Evolutionary conservation across 306 rosid genomes (phyloP).

Genomic region (Quercus suber): DNA sequence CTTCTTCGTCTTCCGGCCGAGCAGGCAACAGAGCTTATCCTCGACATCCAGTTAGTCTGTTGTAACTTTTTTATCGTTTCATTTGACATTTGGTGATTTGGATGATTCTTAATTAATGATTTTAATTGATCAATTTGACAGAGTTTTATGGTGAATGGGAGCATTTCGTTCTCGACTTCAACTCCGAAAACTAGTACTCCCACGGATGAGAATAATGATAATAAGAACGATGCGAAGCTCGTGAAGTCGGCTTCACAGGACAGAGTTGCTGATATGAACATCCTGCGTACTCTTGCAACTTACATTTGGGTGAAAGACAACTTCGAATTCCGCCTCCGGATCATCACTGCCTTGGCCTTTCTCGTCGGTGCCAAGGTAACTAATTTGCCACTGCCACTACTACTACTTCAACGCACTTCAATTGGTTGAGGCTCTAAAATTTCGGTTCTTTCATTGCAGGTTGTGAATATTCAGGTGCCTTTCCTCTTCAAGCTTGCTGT

Average conservation of each 20-base stretch:
- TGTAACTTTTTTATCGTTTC: background rate
- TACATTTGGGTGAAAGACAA: slow-evolving; percentile 96
- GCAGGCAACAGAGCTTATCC: slow-evolving; percentile 11
- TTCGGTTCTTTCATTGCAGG: slow-evolving; percentile 38
- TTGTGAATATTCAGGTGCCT: slow-evolving; percentile 96
- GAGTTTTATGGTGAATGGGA: slow-evolving; percentile 28
- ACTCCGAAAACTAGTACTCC: background rate
- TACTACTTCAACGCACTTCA: background rate
- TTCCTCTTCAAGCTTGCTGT: slow-evolving; percentile 94
- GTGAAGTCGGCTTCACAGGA: slow-evolving; percentile 13
- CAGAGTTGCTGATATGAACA: slow-evolving; percentile 46
- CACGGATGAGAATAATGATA: background rate
- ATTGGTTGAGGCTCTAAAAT: background rate
- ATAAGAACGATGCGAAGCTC: slow-evolving; percentile 13
- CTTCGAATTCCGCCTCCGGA: slow-evolving; percentile 69
- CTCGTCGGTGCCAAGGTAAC: slow-evolving; percentile 92
- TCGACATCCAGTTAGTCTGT: slow-evolving; percentile 23
- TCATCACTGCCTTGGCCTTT: slow-evolving; percentile 73
- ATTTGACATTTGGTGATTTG: no score
- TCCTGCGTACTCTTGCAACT: slow-evolving; percentile 76
- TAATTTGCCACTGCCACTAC: background rate
- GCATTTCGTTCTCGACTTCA: slow-evolving; percentile 34
- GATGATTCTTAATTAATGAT: no score
- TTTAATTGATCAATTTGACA: background rate
- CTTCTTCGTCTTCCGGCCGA: background rate